A percentile compares a stretch with the other conserved stretches of the same genome.
phyloP scores from a whole-genome alignment of 2,329 filamentous ascomycete genomes.

The Pseudocercospora fuligena region DNA sequence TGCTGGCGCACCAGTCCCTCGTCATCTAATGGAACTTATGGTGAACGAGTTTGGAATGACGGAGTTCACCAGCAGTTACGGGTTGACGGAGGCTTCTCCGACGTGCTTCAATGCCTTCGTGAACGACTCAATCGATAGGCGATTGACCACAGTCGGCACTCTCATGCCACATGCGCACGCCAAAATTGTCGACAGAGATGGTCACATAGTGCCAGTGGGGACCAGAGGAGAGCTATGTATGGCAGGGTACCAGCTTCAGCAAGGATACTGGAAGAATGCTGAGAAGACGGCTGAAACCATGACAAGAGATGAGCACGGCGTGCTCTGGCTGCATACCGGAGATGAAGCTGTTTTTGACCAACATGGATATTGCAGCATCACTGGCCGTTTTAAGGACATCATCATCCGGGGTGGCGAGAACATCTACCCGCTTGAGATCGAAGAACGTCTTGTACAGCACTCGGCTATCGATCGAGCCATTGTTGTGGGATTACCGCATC shows the following conservation, averaged over 20 bases:
- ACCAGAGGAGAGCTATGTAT: conserved; percentile 75
- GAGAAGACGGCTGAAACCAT: conserved; percentile 76
- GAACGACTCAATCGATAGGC: conserved; percentile 68
- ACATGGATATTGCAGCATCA: conserved; percentile 43
- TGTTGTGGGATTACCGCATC: conserved; percentile 38
- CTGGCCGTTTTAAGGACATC: conserved; percentile 41
- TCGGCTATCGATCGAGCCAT: conserved; percentile 35
- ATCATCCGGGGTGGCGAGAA: conserved; percentile 67
- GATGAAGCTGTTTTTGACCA: conserved; percentile 58
- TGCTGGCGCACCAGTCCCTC: conserved; percentile 76
- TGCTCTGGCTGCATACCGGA: conserved; percentile 70
- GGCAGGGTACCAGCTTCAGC: conserved; percentile 75
- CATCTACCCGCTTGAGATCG: conserved; percentile 50
- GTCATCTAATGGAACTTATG: conserved; percentile 74
- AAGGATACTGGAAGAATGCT: conserved; percentile 67
- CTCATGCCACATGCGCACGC: conserved; percentile 73
- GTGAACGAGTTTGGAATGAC: conserved; percentile 76
- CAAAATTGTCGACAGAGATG: conserved; percentile 76
- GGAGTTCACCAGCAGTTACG: conserved; percentile 63
- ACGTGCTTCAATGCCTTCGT: conserved; percentile 82
- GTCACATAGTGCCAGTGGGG: conserved; percentile 69
- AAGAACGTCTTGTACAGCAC: conserved; percentile 37
- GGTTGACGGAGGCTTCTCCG: conserved; percentile 77
- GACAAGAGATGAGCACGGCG: conserved; percentile 50
- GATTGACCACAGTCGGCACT: conserved; percentile 75